Conservation (phyloP, 2,329 filamentous ascomycete species). For the Cryphonectria parasitica region DNA sequence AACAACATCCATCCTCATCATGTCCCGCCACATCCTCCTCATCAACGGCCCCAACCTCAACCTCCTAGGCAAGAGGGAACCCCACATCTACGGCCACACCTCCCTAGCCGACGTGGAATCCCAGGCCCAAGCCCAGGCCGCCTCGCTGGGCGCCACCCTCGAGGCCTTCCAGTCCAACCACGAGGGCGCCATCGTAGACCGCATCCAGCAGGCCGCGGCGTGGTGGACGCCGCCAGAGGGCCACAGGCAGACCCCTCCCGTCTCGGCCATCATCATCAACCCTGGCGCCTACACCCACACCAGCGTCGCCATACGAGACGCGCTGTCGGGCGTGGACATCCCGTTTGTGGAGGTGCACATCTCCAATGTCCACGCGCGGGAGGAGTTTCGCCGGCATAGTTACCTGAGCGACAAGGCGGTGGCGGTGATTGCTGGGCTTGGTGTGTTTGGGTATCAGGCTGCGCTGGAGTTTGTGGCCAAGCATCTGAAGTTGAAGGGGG, state of each 20-base stretch:
- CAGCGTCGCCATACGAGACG: constrained; percentile 75
- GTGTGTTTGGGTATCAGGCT: constrained; percentile 63
- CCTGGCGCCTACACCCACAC: constrained; percentile 77
- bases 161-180: constrained; percentile 75
- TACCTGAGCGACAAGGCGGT: constrained; percentile 77
- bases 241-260: constrained; percentile 35
- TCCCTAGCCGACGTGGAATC: constrained; percentile 67
- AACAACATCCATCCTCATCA: constrained; percentile 30
- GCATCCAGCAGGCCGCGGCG: constrained; percentile 68
- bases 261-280: constrained; percentile 75
- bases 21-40: constrained; percentile 61
- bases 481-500: constrained; percentile 48
- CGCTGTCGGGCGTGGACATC: constrained; percentile 68
- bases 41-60: constrained; percentile 86
- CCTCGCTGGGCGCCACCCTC: constrained; percentile 51
- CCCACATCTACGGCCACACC: constrained; percentile 71
- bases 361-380: constrained; percentile 73
- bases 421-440: constrained; percentile 73
- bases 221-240: constrained; percentile 25
- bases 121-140: constrained; percentile 53
- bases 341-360: constrained; percentile 82
- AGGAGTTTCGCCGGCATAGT: constrained; percentile 69
- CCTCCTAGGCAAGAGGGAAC: constrained; percentile 75
- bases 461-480: constrained; percentile 59
- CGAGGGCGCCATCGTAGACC: constrained; percentile 74